A percentile compares a stretch with the other conserved stretches of the same genome.
Conservation (phyloP, 2,329 filamentous ascomycete genomes). For the Trichoderma sp. region DNA sequence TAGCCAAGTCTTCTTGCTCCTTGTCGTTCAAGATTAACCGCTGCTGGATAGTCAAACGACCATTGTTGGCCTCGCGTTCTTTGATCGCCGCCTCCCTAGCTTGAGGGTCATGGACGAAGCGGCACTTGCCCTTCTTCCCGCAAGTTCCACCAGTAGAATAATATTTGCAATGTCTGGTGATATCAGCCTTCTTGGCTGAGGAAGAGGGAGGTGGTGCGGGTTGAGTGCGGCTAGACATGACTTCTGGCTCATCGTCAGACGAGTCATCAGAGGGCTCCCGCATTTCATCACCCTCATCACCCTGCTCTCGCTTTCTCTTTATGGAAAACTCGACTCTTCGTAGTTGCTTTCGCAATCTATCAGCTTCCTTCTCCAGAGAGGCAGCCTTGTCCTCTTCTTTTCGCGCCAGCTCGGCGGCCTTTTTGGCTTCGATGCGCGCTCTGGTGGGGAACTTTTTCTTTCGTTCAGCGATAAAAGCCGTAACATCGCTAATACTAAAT, state of each 20-base stretch:
- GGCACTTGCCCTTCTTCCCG: slow-evolving; percentile 74
- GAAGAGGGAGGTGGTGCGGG: slow-evolving; percentile 42
- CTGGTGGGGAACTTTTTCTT: slow-evolving; percentile 79
- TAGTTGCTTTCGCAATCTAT: slow-evolving; percentile 64
- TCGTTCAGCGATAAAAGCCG: slow-evolving; percentile 79
- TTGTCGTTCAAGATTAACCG: slow-evolving; percentile 67
- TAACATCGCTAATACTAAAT: slow-evolving; percentile 65
- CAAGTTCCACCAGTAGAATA: slow-evolving; percentile 68
- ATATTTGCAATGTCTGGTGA: slow-evolving; percentile 69
- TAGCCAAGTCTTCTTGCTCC: slow-evolving; percentile 66
- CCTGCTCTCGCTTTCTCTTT: slow-evolving; percentile 68
- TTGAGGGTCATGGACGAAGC: slow-evolving; percentile 67
- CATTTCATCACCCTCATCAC: slow-evolving; percentile 68
- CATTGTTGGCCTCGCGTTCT: slow-evolving; percentile 65
- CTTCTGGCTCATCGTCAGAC: slow-evolving; percentile 63
- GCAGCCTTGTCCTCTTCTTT: slow-evolving; percentile 63
- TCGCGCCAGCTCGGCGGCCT: slow-evolving; percentile 49
- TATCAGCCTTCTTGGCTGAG: slow-evolving; percentile 59
- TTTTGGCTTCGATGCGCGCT: slow-evolving; percentile 66
- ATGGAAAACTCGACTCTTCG: slow-evolving; percentile 70
- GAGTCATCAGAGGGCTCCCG: slow-evolving; percentile 54
- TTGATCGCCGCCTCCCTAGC: slow-evolving; percentile 64
- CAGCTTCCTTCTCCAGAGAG: slow-evolving; percentile 59
- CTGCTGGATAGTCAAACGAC: slow-evolving; percentile 66
- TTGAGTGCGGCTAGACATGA: slow-evolving; percentile 51